phyloP scores from a whole-genome alignment of 108 stramenopile genomes.

The Epithemia pelagica region DNA sequence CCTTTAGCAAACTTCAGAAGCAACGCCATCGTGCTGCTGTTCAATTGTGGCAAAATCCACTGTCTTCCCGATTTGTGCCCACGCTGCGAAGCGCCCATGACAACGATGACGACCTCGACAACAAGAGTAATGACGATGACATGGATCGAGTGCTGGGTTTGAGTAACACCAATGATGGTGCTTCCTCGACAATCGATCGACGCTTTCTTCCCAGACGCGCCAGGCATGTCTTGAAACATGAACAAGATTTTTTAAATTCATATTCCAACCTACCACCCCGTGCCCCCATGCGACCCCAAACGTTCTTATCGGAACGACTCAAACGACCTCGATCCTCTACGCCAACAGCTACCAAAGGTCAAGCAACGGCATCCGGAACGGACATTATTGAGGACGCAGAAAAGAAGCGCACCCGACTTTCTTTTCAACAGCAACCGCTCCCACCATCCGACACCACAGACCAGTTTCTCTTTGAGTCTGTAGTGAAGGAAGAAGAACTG shows the following conservation, averaged over 20 bases:
- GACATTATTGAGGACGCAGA: neutral
- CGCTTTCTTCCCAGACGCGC: neutral
- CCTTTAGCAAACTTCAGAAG: constrained; percentile 57
- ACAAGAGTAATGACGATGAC: constrained; percentile 1
- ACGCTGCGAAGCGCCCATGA: constrained; percentile 5
- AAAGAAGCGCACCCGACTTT: neutral
- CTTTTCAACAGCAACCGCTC: neutral
- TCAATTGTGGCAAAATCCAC: constrained; percentile 43
- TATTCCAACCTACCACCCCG: neutral
- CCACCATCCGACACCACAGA: neutral
- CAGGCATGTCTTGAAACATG: constrained; percentile 4
- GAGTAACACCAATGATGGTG: neutral
- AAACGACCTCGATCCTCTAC: neutral
- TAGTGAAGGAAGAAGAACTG: constrained; percentile 27
- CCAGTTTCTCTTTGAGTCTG: neutral
- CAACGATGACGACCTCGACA: constrained; percentile 8
- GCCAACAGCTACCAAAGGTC: neutral
- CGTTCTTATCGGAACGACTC: neutral
- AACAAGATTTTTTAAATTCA: neutral
- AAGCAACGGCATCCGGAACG: neutral
- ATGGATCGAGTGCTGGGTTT: constrained; percentile 2
- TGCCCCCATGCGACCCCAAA: neutral
- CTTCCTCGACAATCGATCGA: neutral
- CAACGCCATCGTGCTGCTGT: constrained; percentile 42
- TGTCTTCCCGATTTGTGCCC: constrained; percentile 29